Base-by-base conservation (phyloP, 139 green algal species). In the Chlamydomonas asymmetrica region DNA sequence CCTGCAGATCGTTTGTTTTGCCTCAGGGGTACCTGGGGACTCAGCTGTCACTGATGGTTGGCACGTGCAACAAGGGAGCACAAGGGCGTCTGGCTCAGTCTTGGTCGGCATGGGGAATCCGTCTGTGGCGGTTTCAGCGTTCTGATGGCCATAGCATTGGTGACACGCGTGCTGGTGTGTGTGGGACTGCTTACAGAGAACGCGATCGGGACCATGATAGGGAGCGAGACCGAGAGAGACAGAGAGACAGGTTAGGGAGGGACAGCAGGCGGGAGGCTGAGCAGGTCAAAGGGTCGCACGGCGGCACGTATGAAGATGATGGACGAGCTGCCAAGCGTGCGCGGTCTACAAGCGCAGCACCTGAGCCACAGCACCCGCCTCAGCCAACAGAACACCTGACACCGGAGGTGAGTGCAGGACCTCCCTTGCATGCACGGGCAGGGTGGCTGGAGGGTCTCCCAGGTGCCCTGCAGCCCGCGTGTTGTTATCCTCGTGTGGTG, bases 151-250 rank as follows among this genome's bases (percentile, higher is more conserved):
- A 37, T 16, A n/a, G n/a, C n/a, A n/a, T 48, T 41, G 45, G 45
- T 65, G 48, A 38, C 4, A 4, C 5, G 13, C n/a, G 18, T 41
- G 43, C 39, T 35, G 13, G 45, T 40, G 65, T 63, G 27, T 74
- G n/a, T 56, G 34, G 25, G 16, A 64, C 25, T 49, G 8, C 63
- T 43, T 68, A 82, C 31, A 18, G 65, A 61, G 71, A 79, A 6
- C 39, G 71, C 5, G 63, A 81, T 37, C 68, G 52, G 37, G 52
- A 81, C 22, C 38, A 75, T 6, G 41, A 84, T 4, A 57, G 80
- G 22, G 72, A 85, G 18, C 54, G 67, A 16, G 70, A 79, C 38
- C 25, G 45, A 1, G 74, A 69, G 5, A 18, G 49, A 3, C 23
- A 73, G 8, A 39, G 45, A 34, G 52, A 74, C 9, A 48, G 68